These are phyloP conservation scores for Francoa sonchifolia DNA, from an alignment of 441 rosid species.

Conservation along the genomic window DNA sequence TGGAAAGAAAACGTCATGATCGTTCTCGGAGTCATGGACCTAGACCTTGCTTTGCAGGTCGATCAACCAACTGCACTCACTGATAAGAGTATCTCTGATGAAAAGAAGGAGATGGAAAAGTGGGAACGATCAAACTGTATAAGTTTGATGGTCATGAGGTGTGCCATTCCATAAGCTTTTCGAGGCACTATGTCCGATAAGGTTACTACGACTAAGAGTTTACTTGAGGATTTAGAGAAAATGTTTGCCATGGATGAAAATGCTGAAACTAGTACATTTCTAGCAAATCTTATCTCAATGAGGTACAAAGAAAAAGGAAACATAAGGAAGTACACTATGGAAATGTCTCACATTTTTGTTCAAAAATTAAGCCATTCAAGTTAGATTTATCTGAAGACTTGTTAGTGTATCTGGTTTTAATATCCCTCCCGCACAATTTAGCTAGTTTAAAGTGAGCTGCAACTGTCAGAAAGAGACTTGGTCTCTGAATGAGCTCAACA, in stretches of 20 bases:
- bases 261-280: neutral
- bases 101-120: neutral
- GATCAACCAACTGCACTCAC: neutral
- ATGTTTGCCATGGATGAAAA: conserved; percentile 1
- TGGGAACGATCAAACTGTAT: conserved; percentile 3
- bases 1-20: neutral
- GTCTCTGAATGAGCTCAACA: neutral
- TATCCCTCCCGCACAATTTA: conserved; percentile 4
- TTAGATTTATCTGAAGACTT: conserved; percentile 6
- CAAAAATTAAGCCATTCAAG: neutral
- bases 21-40: conserved; percentile 7
- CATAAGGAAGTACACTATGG: conserved; percentile 6
- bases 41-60: neutral
- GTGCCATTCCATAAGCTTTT: neutral
- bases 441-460: neutral
- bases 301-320: conserved; percentile 2
- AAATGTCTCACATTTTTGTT: neutral
- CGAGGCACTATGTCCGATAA: neutral
- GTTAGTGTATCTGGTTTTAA: conserved; percentile 9
- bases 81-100: neutral
- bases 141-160: conserved; percentile 7
- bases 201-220: neutral
- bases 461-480: conserved; percentile 5
- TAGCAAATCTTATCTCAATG: conserved; percentile 1
- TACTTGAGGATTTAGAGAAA: neutral